Percentiles rank a stretch among this genome's conserved stretches.
phyloP scores from a whole-genome alignment of 768 basidiomycete species.

The Mycena chlorophos region DNA sequence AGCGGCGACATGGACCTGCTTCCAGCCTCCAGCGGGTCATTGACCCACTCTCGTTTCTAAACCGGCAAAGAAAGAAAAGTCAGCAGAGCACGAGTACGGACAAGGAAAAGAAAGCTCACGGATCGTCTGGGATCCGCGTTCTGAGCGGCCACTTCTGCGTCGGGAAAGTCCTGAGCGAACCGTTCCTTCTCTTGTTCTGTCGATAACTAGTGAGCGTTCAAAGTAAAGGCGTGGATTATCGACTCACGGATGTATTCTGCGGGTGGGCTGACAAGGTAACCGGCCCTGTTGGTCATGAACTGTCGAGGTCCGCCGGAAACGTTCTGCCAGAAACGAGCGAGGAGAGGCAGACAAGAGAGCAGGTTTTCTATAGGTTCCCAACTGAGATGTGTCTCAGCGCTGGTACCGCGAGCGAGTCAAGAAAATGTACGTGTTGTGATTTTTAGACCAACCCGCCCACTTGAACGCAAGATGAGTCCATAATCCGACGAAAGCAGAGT shows the following conservation, averaged over 20 bases:
- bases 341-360: background rate
- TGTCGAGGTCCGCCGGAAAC: background rate
- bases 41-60: background rate
- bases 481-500: background rate
- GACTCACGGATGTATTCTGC: background rate
- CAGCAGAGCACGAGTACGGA: background rate
- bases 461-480: background rate
- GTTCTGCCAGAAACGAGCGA: background rate
- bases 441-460: background rate
- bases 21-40: background rate
- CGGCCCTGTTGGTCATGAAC: background rate
- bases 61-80: background rate
- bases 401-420: too few species aligned
- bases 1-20: background rate
- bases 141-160: background rate
- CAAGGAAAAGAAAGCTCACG: background rate
- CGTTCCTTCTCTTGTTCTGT: background rate
- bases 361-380: constrained; percentile 1
- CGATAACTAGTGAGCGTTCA: background rate
- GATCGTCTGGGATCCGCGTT: background rate
- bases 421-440: background rate
- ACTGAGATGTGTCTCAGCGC: background rate
- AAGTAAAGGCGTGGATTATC: background rate
- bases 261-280: background rate
- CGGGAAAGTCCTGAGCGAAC: background rate